phyloP scores from a whole-genome alignment of 2,329 filamentous ascomycete species.

The Fusarium sp. region DNA sequence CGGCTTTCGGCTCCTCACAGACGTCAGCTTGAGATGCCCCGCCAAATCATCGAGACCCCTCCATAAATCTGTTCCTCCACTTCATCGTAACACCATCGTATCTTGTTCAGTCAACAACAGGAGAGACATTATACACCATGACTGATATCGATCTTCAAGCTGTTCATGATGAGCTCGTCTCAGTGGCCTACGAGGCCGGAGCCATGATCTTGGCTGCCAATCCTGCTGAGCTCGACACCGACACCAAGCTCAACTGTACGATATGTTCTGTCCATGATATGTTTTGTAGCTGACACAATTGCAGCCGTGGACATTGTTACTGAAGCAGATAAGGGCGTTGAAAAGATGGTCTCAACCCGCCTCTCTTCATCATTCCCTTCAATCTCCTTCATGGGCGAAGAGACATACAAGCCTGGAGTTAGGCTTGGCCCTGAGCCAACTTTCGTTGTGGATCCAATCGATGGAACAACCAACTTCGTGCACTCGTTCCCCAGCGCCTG shows the following conservation, averaged over 20 bases:
- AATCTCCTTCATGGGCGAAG: slow-evolving; percentile 77
- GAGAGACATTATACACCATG: slow-evolving; percentile 52
- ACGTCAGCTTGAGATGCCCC: slow-evolving; percentile 31
- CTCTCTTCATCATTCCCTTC: slow-evolving; percentile 64
- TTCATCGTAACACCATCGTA: slow-evolving; percentile 1
- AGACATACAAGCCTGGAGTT: slow-evolving; percentile 77
- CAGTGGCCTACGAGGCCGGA: slow-evolving; percentile 71
- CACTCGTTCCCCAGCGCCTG: slow-evolving; percentile 80
- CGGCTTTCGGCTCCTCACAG: slow-evolving; percentile 28
- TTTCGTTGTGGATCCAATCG: slow-evolving; percentile 85
- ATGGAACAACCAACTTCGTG: slow-evolving; percentile 83
- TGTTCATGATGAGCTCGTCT: slow-evolving; percentile 69
- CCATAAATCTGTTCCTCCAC: slow-evolving; percentile 32
- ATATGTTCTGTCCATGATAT: not conserved
- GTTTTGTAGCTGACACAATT: slow-evolving; percentile 4
- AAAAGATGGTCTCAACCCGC: slow-evolving; percentile 67
- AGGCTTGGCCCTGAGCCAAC: slow-evolving; percentile 73
- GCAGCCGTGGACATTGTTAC: slow-evolving; percentile 75
- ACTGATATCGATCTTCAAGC: slow-evolving; percentile 67
- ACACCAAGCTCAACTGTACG: slow-evolving; percentile 73
- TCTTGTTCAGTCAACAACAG: not conserved
- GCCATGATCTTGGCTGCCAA: slow-evolving; percentile 71
- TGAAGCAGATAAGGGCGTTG: slow-evolving; percentile 73
- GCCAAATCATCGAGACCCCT: slow-evolving; percentile 35
- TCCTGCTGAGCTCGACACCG: slow-evolving; percentile 65